Conservation (phyloP, 306 rosid genomes). For the Sindora glabra region DNA sequence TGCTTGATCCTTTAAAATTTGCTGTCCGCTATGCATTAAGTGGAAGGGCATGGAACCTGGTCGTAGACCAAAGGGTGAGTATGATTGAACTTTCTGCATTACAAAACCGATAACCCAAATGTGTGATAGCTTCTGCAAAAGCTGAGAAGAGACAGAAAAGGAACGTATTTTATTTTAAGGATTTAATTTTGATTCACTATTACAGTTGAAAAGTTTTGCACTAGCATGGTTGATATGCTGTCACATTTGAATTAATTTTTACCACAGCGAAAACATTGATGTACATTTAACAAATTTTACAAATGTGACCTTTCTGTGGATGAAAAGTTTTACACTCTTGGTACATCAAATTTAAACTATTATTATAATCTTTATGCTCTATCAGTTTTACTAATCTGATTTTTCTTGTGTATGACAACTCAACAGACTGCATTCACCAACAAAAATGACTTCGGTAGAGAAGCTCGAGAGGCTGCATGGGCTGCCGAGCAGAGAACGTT, state of each 20-base stretch:
- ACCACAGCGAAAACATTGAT: no score
- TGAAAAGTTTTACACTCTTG: no score
- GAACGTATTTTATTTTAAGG: no score
- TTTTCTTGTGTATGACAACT: constrained; percentile 9
- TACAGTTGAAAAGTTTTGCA: no score
- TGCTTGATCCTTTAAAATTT: constrained; percentile 71
- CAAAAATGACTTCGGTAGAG: constrained; percentile 66
- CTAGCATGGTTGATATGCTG: no score
- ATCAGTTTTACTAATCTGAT: not conserved
- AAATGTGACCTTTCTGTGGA: no score
- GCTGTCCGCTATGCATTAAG: constrained; percentile 57
- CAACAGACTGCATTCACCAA: constrained; percentile 64
- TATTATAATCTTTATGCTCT: not conserved
- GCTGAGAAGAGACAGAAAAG: not conserved
- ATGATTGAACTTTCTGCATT: not conserved
- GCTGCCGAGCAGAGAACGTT: constrained; percentile 69
- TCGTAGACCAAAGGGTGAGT: constrained; percentile 61
- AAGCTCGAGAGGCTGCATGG: constrained; percentile 67
- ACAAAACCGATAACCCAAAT: not conserved
- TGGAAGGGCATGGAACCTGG: constrained; percentile 65
- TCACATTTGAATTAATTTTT: no score
- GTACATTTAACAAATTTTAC: no score
- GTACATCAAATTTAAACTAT: no score
- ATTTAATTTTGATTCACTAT: no score
- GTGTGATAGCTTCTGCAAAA: not conserved